These are phyloP conservation scores for Aspergillus ustus DNA, from an alignment of 2,329 filamentous ascomycete genomes.

Conservation along the genomic window DNA sequence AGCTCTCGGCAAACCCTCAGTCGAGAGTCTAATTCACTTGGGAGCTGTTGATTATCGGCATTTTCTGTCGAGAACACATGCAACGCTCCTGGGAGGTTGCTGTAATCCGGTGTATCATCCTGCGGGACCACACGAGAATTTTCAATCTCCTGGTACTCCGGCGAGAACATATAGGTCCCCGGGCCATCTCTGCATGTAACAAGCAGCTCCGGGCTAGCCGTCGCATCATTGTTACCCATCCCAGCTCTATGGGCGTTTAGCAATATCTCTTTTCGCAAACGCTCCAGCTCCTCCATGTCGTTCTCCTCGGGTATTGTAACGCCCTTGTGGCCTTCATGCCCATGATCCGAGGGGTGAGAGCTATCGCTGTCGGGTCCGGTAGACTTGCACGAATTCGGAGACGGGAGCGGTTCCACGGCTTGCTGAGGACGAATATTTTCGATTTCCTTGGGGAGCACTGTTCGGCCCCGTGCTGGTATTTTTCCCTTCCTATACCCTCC, in stretches of 20 bases:
- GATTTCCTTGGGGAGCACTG: neutral
- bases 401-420: neutral
- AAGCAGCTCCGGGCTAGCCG: constrained; percentile 28
- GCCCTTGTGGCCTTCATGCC: constrained; percentile 4
- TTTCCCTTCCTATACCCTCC: neutral
- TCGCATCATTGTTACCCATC: constrained; percentile 11
- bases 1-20: neutral
- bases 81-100: neutral
- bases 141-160: constrained; percentile 25
- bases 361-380: neutral
- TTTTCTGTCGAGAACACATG: neutral
- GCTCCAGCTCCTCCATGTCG: constrained; percentile 25
- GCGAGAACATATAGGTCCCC: constrained; percentile 30
- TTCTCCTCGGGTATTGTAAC: constrained; percentile 4
- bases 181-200: constrained; percentile 32
- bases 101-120: neutral
- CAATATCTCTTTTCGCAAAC: constrained; percentile 26
- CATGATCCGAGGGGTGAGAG: neutral
- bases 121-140: constrained; percentile 9
- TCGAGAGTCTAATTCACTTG: neutral
- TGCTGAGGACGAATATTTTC: neutral
- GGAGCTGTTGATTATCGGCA: neutral
- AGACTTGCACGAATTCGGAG: neutral
- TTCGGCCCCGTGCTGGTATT: too few species aligned
- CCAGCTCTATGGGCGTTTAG: constrained; percentile 19